Evolutionary conservation across 352 stramenopile species (phyloP).

Genomic region (Phytophthora tubulina): DNA sequence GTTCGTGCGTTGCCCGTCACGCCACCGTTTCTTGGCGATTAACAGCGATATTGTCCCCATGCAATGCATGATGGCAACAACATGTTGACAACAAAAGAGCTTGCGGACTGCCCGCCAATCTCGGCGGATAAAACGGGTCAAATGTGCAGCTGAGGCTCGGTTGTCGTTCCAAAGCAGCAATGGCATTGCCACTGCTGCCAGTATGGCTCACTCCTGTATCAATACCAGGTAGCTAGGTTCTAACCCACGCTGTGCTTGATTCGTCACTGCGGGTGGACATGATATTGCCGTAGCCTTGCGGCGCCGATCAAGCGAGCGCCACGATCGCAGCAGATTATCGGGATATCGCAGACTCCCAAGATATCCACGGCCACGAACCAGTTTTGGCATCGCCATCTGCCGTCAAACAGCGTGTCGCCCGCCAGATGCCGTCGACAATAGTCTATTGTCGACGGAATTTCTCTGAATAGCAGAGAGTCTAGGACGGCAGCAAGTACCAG

Average conservation of each 20-base stretch:
- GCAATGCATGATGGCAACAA: neutral
- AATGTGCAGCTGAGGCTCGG: conserved; percentile 16
- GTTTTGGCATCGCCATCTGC: neutral
- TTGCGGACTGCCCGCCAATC: neutral
- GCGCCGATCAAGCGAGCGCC: conserved; percentile 3
- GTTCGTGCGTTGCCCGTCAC: conserved; percentile 10
- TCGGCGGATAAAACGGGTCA: conserved; percentile 1
- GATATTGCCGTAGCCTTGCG: neutral
- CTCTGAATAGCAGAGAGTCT: neutral
- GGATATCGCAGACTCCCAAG: conserved; percentile 29
- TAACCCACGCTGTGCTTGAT: conserved; percentile 2
- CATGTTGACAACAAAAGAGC: too few species aligned
- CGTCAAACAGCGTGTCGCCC: conserved; percentile 1
- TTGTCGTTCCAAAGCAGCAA: neutral
- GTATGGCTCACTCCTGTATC: neutral
- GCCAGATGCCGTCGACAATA: conserved; percentile 7
- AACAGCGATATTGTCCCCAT: neutral
- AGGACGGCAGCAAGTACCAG: neutral
- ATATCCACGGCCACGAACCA: conserved; percentile 1
- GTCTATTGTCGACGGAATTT: neutral
- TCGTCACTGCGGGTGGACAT: conserved; percentile 6
- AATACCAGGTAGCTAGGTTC: neutral
- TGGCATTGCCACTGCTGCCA: neutral
- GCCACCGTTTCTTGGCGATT: conserved; percentile 14
- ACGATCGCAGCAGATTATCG: conserved; percentile 17